Conservation (phyloP, 495 filamentous ascomycete species). For the Pyrenopolyporus hunteri region DNA sequence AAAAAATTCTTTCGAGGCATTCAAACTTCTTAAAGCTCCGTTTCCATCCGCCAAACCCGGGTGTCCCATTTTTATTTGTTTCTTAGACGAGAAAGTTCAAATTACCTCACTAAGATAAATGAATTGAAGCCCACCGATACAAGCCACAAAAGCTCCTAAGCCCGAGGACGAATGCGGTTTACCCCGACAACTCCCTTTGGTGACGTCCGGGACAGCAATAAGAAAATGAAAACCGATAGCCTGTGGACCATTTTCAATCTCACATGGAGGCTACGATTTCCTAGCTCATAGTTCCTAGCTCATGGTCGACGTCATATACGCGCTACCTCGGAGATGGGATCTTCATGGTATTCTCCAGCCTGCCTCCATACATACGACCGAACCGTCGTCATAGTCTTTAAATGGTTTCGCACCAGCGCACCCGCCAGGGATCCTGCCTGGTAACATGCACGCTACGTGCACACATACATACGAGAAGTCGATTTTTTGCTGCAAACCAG, state of each 20-base stretch:
- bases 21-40: slow-evolving; percentile 2
- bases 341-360: slow-evolving; percentile 11
- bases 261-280: slow-evolving; percentile 22
- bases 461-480: too few relatives aligned
- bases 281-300: slow-evolving; percentile 13
- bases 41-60: slow-evolving; percentile 5
- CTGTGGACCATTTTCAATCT: slow-evolving; percentile 30
- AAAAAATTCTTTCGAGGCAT: slow-evolving; percentile 14
- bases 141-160: slow-evolving; percentile 5
- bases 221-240: slow-evolving; percentile 30
- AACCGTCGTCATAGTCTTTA: slow-evolving; percentile 29
- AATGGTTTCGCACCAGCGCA: slow-evolving; percentile 24
- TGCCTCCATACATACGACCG: slow-evolving; percentile 11
- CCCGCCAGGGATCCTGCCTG: slow-evolving; percentile 4
- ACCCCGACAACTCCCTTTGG: slow-evolving; percentile 20
- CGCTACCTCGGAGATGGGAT: slow-evolving; percentile 22
- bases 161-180: slow-evolving; percentile 11
- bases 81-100: not conserved
- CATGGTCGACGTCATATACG: slow-evolving; percentile 30
- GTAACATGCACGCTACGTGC: slow-evolving; percentile 17
- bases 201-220: slow-evolving; percentile 10
- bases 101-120: slow-evolving; percentile 8
- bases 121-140: slow-evolving; percentile 4
- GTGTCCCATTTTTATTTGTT: not conserved
- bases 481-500: slow-evolving; percentile 15